Percentiles rank a stretch among this genome's conserved stretches.
Conservation (phyloP, 768 basidiomycete species). For the Xerocomus brunneocitrinus region DNA sequence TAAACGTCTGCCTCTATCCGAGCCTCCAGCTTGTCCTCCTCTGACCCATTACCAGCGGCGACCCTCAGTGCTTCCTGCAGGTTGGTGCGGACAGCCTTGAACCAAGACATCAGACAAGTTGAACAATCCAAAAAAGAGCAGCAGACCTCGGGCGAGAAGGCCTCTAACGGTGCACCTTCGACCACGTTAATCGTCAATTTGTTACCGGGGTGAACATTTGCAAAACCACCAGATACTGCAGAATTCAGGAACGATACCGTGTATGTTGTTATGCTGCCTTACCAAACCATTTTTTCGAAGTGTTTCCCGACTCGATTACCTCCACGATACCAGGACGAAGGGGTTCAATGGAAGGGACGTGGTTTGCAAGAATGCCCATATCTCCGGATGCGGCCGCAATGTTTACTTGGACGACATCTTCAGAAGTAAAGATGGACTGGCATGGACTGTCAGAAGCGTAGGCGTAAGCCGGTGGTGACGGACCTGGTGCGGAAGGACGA, state of each 20-base stretch:
- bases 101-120: conserved; percentile 6
- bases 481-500: conserved; percentile 95
- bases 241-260: conserved; percentile 3
- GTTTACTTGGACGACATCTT: conserved; percentile 95
- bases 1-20: conserved; percentile 94
- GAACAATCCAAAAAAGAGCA: not conserved
- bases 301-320: conserved; percentile 75
- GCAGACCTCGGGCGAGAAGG: conserved; percentile 85
- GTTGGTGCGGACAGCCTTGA: conserved; percentile 83
- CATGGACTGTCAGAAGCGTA: conserved; percentile 12
- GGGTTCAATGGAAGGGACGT: conserved; percentile 95
- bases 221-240: conserved; percentile 92
- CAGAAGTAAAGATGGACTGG: conserved; percentile 85
- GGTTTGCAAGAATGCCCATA: conserved; percentile 99
- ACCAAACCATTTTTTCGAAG: conserved; percentile 97
- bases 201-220: conserved; percentile 97
- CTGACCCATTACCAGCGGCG: conserved; percentile 76
- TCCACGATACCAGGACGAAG: conserved; percentile 93
- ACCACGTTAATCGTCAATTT: conserved; percentile 94
- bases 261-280: conserved; percentile 29
- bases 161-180: conserved; percentile 89
- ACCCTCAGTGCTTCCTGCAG: conserved; percentile 86
- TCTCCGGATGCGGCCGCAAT: conserved; percentile 90
- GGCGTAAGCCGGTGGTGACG: conserved; percentile 23
- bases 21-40: conserved; percentile 91